Conservation (phyloP, 2,329 filamentous ascomycete genomes). For the Xylariaceae sp. region DNA sequence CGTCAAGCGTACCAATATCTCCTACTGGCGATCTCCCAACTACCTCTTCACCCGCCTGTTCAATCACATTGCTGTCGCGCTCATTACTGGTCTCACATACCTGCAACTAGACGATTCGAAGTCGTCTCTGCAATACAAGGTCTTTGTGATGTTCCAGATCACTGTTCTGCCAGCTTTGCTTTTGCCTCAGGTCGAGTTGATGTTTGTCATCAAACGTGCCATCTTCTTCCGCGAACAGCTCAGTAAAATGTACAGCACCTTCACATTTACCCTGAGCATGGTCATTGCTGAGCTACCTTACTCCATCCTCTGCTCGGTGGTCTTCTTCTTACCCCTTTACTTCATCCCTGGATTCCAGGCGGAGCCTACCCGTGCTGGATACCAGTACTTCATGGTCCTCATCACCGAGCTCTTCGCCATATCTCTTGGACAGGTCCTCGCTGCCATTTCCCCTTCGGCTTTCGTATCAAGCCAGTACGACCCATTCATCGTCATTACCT, state of each 20-base stretch:
- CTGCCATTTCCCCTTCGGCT: constrained; percentile 71
- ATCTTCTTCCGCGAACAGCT: constrained; percentile 85
- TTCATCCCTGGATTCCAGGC: constrained; percentile 73
- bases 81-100: constrained; percentile 77
- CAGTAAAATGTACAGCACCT: constrained; percentile 79
- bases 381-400: constrained; percentile 82
- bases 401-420: constrained; percentile 82
- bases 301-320: constrained; percentile 72
- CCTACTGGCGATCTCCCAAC: constrained; percentile 83
- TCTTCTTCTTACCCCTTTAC: constrained; percentile 80
- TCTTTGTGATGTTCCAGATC: constrained; percentile 89
- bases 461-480: constrained; percentile 79
- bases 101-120: constrained; percentile 73
- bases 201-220: constrained; percentile 74
- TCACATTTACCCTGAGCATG: constrained; percentile 74
- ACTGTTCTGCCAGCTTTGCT: constrained; percentile 81
- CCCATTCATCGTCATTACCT: constrained; percentile 77
- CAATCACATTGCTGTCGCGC: constrained; percentile 73
- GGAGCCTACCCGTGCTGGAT: constrained; percentile 65
- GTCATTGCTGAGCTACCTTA: constrained; percentile 84
- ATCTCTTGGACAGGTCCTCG: constrained; percentile 71
- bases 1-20: constrained; percentile 65
- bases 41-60: constrained; percentile 87
- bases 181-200: constrained; percentile 77
- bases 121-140: constrained; percentile 73